These are phyloP conservation scores for Blastocystis sp. DNA, from an alignment of 352 stramenopile species.

Conservation along the genomic window DNA sequence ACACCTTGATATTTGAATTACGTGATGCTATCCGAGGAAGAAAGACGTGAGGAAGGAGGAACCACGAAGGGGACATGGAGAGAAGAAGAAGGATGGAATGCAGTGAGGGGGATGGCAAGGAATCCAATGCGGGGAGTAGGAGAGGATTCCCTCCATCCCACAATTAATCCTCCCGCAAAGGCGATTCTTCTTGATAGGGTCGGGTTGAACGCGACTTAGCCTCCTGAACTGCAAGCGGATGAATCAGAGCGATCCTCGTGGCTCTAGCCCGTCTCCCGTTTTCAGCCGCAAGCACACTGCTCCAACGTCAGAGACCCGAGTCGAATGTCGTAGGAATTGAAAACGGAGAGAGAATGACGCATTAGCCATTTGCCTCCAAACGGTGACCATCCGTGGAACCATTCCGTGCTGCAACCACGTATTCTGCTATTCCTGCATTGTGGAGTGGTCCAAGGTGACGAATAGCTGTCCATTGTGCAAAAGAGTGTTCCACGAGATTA, in stretches of 20 bases:
- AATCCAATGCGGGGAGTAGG: too few species aligned
- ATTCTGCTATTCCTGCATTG: slow-evolving; percentile 62
- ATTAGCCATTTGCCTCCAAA: slow-evolving; percentile 49
- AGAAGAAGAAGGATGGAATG: too few species aligned
- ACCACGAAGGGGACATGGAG: too few species aligned
- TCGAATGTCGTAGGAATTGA: slow-evolving; percentile 26
- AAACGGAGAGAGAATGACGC: neutral
- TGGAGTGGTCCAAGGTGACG: slow-evolving; percentile 58
- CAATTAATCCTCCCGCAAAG: too few species aligned
- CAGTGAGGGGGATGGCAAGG: too few species aligned
- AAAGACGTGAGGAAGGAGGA: too few species aligned
- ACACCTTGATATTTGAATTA: too few species aligned
- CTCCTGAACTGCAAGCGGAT: neutral
- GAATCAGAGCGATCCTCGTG: slow-evolving; percentile 7
- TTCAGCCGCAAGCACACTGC: neutral
- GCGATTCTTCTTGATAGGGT: too few species aligned
- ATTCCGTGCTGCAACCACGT: slow-evolving; percentile 41
- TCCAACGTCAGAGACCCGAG: neutral
- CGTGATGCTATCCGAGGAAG: too few species aligned
- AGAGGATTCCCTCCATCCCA: too few species aligned
- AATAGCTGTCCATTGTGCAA: slow-evolving; percentile 60
- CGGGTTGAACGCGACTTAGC: too few species aligned
- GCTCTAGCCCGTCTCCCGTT: neutral
- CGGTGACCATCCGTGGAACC: neutral
- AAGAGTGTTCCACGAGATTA: slow-evolving; percentile 27